Base-by-base conservation (phyloP, 1,139 yeast species). In the Geotrichum carabidarum region DNA sequence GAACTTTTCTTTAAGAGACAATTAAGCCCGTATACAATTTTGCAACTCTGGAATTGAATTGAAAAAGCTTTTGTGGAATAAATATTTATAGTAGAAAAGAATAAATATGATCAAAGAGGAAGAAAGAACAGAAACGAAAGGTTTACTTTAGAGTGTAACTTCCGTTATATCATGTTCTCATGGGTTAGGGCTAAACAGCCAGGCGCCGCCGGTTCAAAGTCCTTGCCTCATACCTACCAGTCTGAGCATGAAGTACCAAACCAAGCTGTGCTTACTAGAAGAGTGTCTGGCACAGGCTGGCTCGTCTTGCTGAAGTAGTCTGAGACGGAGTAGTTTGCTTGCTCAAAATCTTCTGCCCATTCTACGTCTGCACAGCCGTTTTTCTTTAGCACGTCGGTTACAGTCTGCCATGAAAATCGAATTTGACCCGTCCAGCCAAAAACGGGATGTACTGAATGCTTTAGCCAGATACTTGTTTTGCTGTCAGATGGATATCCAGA, bases 401-500 rank as follows among this genome's bases (percentile, higher is more conserved):
- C 83, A 0, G 99, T 93, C 64, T 88, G 94, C 99, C 99, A 93
- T 48, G 95, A 89, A 65, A 86, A 93, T 54, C 99, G 72, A 2
- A 87, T 83, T 48, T 89, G 74, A 50, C 77, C 77, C 48, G 82
- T 78, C 98, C 98, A 94, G 0, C 99, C 99, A 71, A 88, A 88
- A 17, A 91, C 74, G 2, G 80, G 79, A 65, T 88, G 89, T 36
- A 86, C 80, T 43, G 77, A 73, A 0, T 69, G 62, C 45, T 78
- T 76, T 45, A 93, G 73, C 96, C 96, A 94, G 31, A 65, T 65
- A 15, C 80, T 77, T 0, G 99, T 93, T 58, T 82, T 81, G 4
- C 96, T 94, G 68, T 94, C 99, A 2, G 94, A 81, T 0, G 99
- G 99, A 67, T 93, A 93, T 0, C 99, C 99, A 0, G 95, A 86